These are phyloP conservation scores for Trichoderma harzianum DNA, from an alignment of 2,329 filamentous ascomycete species.

Conservation along the genomic window DNA sequence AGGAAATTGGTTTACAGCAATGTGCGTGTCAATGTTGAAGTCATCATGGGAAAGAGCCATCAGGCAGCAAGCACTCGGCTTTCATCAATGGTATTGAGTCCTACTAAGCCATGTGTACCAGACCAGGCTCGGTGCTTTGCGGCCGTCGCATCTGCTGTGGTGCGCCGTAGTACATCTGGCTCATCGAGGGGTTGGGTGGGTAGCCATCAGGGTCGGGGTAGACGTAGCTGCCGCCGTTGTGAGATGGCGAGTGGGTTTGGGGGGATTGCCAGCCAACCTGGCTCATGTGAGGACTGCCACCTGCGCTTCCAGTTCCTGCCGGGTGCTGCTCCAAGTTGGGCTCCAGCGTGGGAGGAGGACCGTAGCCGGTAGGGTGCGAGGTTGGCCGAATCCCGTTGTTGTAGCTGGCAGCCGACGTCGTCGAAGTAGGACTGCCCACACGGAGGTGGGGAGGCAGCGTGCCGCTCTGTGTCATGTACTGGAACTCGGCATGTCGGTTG, in stretches of 20 bases:
- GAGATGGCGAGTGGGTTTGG: conserved; percentile 68
- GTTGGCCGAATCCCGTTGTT: conserved; percentile 63
- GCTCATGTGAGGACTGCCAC: conserved; percentile 80
- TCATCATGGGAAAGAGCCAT: background rate
- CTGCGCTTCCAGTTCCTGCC: conserved; percentile 63
- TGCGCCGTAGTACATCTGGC: conserved; percentile 70
- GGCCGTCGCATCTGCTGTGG: conserved; percentile 64
- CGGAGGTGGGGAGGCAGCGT: conserved; percentile 81
- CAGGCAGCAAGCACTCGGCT: background rate
- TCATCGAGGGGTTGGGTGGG: conserved; percentile 52
- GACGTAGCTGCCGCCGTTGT: conserved; percentile 64
- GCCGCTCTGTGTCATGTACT: conserved; percentile 70
- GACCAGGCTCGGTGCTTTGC: conserved; percentile 67
- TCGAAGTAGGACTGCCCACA: conserved; percentile 66
- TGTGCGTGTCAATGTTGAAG: conserved; percentile 19
- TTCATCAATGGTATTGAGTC: conserved; percentile 17
- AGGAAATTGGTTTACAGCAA: background rate
- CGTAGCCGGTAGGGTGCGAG: conserved; percentile 79
- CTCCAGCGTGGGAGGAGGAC: conserved; percentile 81
- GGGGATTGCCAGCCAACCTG: conserved; percentile 83
- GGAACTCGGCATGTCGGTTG: conserved; percentile 65
- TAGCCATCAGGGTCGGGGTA: conserved; percentile 82
- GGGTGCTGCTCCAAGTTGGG: conserved; percentile 77
- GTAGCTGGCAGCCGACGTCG: conserved; percentile 55
- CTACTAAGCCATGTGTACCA: conserved; percentile 41